These are phyloP conservation scores for Acer yangbiense DNA, from an alignment of 345 rosid species.

Conservation along the genomic window DNA sequence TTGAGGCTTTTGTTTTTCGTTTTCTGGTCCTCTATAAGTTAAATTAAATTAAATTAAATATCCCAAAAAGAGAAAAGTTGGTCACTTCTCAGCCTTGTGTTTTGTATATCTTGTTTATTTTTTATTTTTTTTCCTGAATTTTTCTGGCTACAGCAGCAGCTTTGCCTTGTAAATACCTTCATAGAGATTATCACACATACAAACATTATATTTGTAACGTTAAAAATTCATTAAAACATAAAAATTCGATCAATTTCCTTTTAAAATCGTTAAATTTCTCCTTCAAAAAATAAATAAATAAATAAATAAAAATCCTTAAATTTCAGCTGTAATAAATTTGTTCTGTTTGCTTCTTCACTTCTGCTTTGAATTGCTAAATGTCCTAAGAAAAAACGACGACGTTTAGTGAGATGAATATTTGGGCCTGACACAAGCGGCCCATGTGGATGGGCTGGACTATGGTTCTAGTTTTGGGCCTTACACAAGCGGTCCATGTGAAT, in stretches of 20 bases:
- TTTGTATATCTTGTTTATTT: background rate
- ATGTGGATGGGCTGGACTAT: background rate
- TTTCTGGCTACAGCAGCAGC: slow-evolving; percentile 27
- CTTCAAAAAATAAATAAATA: no score
- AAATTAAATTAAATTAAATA: background rate
- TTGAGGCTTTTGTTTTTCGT: background rate
- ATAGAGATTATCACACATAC: background rate
- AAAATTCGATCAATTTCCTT: no score
- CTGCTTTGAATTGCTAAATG: no score
- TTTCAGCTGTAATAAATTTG: no score
- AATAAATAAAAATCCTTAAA: no score
- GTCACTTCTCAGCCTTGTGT: slow-evolving; percentile 17
- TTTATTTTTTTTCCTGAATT: background rate
- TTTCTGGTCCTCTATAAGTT: background rate
- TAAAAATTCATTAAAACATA: no score
- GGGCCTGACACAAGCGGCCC: background rate
- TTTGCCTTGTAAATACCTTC: background rate
- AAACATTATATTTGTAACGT: no score
- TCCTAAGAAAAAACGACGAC: no score
- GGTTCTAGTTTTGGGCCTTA: no score
- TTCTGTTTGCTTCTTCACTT: no score
- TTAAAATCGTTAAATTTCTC: no score
- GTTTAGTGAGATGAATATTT: background rate
- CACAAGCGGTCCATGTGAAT: no score
- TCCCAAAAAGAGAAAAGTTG: background rate